A percentile compares a stretch with the other conserved stretches of the same genome.
phyloP scores from a whole-genome alignment of 768 basidiomycete genomes.

The Porphyrellus cyaneotinctus region DNA sequence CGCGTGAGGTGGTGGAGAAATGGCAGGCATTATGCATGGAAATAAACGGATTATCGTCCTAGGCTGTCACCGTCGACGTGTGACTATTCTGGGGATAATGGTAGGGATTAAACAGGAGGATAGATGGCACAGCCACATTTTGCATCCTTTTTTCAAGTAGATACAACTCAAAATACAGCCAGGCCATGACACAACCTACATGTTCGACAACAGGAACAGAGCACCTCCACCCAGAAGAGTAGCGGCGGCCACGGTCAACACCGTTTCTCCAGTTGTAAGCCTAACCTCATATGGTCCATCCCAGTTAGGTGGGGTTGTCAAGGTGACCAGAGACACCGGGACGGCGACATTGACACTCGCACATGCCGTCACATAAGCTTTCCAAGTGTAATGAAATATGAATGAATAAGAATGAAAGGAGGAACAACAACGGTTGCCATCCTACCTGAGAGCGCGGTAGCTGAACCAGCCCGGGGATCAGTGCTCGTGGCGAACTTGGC shows the following conservation, averaged over 20 bases:
- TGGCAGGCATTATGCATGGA: conserved; percentile 17
- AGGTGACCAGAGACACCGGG: conserved; percentile 34
- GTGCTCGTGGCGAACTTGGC: conserved; percentile 42
- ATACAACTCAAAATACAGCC: no score
- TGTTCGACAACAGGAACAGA: conserved; percentile 50
- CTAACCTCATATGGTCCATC: conserved; percentile 52
- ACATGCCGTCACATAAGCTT: conserved; percentile 59
- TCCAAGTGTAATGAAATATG: neutral
- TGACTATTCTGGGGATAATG: neutral
- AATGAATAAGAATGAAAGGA: conserved; percentile 3
- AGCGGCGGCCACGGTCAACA: conserved; percentile 42
- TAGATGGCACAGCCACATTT: neutral
- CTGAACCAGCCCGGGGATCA: conserved; percentile 57
- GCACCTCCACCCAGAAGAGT: conserved; percentile 46
- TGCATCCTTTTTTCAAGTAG: neutral
- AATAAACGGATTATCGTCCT: neutral
- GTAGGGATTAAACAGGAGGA: neutral
- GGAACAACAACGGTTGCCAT: neutral
- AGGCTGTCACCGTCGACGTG: neutral
- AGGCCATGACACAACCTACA: no score
- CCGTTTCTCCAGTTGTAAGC: conserved; percentile 43
- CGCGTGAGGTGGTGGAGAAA: neutral
- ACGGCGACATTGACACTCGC: conserved; percentile 36
- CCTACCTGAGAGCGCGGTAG: conserved; percentile 53
- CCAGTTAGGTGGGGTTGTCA: conserved; percentile 51